Base-by-base conservation (phyloP, 257 asterid genomes). In the Solanum pinnatisectum region DNA sequence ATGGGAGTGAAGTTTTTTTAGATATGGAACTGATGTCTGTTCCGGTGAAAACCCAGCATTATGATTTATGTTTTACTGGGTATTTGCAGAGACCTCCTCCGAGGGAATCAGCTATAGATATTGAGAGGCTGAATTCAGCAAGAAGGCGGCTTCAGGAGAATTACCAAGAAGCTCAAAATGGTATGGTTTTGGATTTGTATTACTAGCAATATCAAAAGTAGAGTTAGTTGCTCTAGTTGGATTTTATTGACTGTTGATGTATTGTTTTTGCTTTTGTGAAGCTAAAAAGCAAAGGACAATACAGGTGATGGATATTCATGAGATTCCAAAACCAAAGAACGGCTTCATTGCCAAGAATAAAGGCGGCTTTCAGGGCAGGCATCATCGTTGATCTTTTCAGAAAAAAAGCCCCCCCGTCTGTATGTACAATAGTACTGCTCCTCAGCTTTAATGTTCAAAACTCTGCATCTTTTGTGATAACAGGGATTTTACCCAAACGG, bases 251-350 rank as follows among this genome's bases (percentile, higher is more conserved):
- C 59, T 88, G 88, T 33, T 36, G 79, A 90, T 90, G 83, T 90
- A 88, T 88, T 87, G 87, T 84, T 78, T 81, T 92, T 84, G 49
- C 86, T 77, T 56, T 88, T 86, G 83, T 94, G 98, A 93, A 96
- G 99, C 99, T 89, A 96, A 95, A 93, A 97, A 92, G 96, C 99
- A 97, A 91, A 93, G 98, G 92, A 96, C 95, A 82, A 95, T 97
- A 85, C 99, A 95, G 88, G 94, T 96, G 94, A 95, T 97, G 99
- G 99, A 97, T 90, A 96, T 97, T 89, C 98, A 94, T 59, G 98
- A 97, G 92, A 89, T 97, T 76, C 99, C 99, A 35, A 96, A 93
- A 88, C 83, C 98, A 23, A 97, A 91, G 95, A 96, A 97, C 82
- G 88, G 94, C 90, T 96, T 91, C 98, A 92, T 74, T 74, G 83